Conservation (phyloP, 2,329 filamentous ascomycete genomes). For the Fusarium musae region DNA sequence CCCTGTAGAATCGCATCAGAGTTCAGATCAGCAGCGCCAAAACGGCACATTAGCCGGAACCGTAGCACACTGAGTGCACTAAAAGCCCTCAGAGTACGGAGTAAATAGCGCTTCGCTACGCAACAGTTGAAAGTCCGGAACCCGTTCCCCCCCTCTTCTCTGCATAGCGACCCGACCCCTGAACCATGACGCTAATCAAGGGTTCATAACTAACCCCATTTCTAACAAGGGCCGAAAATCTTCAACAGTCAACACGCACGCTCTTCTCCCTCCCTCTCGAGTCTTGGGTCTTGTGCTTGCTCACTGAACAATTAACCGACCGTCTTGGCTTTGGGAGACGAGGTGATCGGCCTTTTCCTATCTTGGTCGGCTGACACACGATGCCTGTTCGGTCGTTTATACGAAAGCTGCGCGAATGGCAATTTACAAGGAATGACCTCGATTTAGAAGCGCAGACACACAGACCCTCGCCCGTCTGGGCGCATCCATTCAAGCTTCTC, state of each 20-base stretch:
- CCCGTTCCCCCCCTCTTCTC: conserved; percentile 7
- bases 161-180: neutral
- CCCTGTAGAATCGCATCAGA: neutral
- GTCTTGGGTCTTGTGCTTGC: neutral
- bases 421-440: conserved; percentile 19
- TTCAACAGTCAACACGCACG: neutral
- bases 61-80: neutral
- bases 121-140: conserved; percentile 11
- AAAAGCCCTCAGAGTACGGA: neutral
- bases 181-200: conserved; percentile 7
- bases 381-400: conserved; percentile 6
- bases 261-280: neutral
- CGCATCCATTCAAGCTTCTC: conserved; percentile 15
- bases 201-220: conserved; percentile 8
- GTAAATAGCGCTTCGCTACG: neutral
- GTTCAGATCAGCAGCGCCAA: neutral
- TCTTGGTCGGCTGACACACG: neutral
- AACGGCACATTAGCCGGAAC: neutral
- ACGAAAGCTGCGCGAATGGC: conserved; percentile 7
- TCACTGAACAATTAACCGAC: neutral
- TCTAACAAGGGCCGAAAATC: conserved; percentile 8
- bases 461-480: conserved; percentile 4
- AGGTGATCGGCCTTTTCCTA: conserved; percentile 2
- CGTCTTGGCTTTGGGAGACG: neutral
- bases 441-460: conserved; percentile 26